These are phyloP conservation scores for Oryza punctata DNA, from an alignment of 176 grass and related monocot genomes.

Conservation along the genomic window DNA sequence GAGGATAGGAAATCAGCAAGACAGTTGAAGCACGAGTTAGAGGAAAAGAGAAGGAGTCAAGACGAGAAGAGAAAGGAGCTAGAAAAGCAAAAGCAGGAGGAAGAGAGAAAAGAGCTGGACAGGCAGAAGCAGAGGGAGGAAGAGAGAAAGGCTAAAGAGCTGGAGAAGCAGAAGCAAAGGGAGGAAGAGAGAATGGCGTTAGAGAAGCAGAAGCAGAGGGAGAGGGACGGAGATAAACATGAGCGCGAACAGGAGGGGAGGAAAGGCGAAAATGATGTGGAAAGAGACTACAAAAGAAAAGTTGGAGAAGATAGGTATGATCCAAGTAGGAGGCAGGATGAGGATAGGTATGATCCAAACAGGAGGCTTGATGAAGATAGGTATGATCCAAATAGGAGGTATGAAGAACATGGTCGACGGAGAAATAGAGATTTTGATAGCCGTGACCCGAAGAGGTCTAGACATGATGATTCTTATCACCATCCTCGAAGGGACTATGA, in stretches of 20 bases:
- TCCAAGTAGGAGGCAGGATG: slow-evolving; percentile 36
- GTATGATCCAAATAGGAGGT: slow-evolving; percentile 18
- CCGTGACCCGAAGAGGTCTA: slow-evolving; percentile 57
- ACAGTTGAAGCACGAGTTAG: slow-evolving; percentile 23
- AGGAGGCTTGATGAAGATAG: slow-evolving; percentile 4
- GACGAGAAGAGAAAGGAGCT: slow-evolving; percentile 35
- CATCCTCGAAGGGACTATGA: slow-evolving; percentile 56
- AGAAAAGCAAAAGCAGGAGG: slow-evolving; percentile 35
- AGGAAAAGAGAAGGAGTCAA: slow-evolving; percentile 20
- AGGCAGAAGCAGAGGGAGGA: slow-evolving; percentile 26
- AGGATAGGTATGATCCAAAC: slow-evolving; percentile 45
- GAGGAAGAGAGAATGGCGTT: slow-evolving; percentile 13
- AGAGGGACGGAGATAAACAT: slow-evolving; percentile 30
- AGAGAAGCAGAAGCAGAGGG: slow-evolving; percentile 32
- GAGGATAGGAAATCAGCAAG: slow-evolving; percentile 42
- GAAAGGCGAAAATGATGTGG: slow-evolving; percentile 41
- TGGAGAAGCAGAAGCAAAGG: slow-evolving; percentile 26
- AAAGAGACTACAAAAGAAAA: slow-evolving; percentile 47
- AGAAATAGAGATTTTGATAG: slow-evolving; percentile 43
- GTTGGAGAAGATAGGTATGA: slow-evolving; percentile 62
- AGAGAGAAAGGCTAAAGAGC: slow-evolving; percentile 19
- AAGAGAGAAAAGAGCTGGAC: slow-evolving; percentile 36
- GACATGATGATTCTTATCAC: slow-evolving; percentile 51
- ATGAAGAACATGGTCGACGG: slow-evolving; percentile 41
- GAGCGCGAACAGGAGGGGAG: slow-evolving; percentile 38